Percentiles rank a stretch among this genome's conserved stretches.
These are phyloP conservation scores for Sporobolomyces roseus DNA, from an alignment of 768 basidiomycete genomes.

Conservation along the genomic window DNA sequence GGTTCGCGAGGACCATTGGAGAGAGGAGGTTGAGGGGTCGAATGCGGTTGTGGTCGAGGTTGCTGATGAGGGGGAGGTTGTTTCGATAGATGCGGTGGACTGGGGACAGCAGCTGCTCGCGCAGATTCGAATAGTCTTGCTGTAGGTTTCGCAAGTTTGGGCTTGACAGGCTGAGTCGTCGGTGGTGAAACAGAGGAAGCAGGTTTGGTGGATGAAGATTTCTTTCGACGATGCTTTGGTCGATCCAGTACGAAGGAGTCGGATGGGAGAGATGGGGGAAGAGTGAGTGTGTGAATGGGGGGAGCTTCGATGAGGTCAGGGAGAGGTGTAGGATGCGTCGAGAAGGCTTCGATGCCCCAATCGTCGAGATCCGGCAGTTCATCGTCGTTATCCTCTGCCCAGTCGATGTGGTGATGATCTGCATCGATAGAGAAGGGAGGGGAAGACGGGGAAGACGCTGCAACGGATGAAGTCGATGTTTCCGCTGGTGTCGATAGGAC, in stretches of 20 bases:
- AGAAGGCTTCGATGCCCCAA: conserved; percentile 60
- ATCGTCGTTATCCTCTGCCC: conserved; percentile 67
- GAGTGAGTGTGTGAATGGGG: background rate
- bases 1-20: background rate
- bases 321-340: background rate
- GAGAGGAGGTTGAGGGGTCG: background rate
- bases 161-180: too few species aligned
- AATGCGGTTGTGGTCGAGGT: background rate
- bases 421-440: background rate
- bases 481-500: too few species aligned
- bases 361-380: conserved; percentile 77
- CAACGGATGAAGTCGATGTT: too few species aligned
- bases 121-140: conserved; percentile 9
- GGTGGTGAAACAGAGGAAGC: too few species aligned
- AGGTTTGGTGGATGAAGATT: background rate
- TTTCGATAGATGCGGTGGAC: background rate
- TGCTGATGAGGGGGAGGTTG: conserved; percentile 7
- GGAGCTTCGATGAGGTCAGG: background rate
- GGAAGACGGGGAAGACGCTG: too few species aligned
- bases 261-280: background rate
- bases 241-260: background rate
- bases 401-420: conserved; percentile 62
- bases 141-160: background rate
- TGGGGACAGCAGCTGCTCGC: background rate
- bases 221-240: background rate